phyloP scores from a whole-genome alignment of 805 yeast species.

The Clavispora phyllophila region DNA sequence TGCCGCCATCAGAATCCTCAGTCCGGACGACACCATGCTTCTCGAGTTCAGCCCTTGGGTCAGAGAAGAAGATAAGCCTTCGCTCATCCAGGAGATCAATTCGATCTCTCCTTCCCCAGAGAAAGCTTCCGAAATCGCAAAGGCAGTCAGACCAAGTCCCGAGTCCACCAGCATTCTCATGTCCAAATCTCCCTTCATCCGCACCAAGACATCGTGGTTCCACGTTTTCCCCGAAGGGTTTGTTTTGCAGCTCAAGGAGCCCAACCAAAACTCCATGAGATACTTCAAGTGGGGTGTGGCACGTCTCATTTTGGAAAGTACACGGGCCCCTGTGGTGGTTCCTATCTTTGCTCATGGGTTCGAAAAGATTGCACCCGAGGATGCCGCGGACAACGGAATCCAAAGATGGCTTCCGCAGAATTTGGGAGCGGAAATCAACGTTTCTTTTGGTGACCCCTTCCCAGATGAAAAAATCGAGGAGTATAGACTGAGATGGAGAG shows the following conservation, averaged over 20 bases:
- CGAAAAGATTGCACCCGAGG: slow-evolving; percentile 82
- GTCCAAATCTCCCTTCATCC: slow-evolving; percentile 47
- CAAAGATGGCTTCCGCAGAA: slow-evolving; percentile 58
- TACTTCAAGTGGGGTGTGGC: slow-evolving; percentile 96
- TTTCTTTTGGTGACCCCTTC: slow-evolving; percentile 68
- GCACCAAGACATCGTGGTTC: slow-evolving; percentile 77
- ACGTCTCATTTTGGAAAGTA: slow-evolving; percentile 74
- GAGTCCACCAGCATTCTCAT: slow-evolving; percentile 27
- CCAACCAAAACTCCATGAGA: slow-evolving; percentile 81
- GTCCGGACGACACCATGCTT: slow-evolving; percentile 69
- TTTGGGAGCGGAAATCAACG: slow-evolving; percentile 60
- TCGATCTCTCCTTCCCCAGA: slow-evolving; percentile 4
- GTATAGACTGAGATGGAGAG: slow-evolving; percentile 69
- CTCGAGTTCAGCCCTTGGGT: slow-evolving; percentile 34
- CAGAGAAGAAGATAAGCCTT: slow-evolving; percentile 26
- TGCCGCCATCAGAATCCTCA: slow-evolving; percentile 73
- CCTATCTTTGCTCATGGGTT: slow-evolving; percentile 86
- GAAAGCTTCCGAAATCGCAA: slow-evolving; percentile 15
- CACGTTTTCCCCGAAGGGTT: slow-evolving; percentile 95
- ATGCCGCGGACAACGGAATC: slow-evolving; percentile 48
- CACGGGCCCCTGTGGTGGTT: slow-evolving; percentile 76
- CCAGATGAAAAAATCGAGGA: slow-evolving; percentile 52
- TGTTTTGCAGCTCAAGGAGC: slow-evolving; percentile 79
- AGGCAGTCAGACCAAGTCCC: slow-evolving; percentile 22
- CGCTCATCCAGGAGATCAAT: slow-evolving; percentile 37